phyloP scores from a whole-genome alignment of 257 asterid species.

The Nicotiana tabacum region DNA sequence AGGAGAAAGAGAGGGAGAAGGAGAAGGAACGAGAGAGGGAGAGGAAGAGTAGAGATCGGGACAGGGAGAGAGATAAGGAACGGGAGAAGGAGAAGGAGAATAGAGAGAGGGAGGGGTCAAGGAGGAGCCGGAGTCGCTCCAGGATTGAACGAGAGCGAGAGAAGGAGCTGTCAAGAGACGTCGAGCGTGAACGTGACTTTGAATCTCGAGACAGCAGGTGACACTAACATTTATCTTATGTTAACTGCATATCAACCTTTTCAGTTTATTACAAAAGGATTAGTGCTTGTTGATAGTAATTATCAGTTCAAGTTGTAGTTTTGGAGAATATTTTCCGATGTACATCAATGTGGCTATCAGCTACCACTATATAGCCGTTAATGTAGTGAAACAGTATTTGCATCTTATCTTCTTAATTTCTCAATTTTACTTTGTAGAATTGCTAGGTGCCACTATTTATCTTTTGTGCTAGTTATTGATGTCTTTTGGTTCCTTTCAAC shows the following conservation, averaged over 20 bases:
- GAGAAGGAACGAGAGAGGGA: slow-evolving; percentile 19
- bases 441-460: not conserved
- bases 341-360: not conserved
- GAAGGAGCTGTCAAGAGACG: slow-evolving; percentile 43
- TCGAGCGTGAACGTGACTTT: slow-evolving; percentile 55
- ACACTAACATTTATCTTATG: not conserved
- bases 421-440: not conserved
- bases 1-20: slow-evolving; percentile 21
- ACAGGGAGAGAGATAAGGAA: slow-evolving; percentile 25
- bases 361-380: not conserved
- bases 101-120: slow-evolving; percentile 46
- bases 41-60: slow-evolving; percentile 17
- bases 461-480: not conserved
- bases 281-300: not conserved
- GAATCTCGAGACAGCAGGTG: slow-evolving; percentile 79
- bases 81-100: slow-evolving; percentile 18
- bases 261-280: not conserved
- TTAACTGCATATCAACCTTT: not conserved
- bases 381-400: not conserved
- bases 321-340: not conserved
- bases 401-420: not conserved
- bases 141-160: slow-evolving; percentile 48
- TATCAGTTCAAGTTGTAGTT: not conserved
- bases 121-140: slow-evolving; percentile 79
- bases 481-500: not conserved